Base-by-base conservation (phyloP, 768 basidiomycete species). In the Kwoniella newhampshirensis region DNA sequence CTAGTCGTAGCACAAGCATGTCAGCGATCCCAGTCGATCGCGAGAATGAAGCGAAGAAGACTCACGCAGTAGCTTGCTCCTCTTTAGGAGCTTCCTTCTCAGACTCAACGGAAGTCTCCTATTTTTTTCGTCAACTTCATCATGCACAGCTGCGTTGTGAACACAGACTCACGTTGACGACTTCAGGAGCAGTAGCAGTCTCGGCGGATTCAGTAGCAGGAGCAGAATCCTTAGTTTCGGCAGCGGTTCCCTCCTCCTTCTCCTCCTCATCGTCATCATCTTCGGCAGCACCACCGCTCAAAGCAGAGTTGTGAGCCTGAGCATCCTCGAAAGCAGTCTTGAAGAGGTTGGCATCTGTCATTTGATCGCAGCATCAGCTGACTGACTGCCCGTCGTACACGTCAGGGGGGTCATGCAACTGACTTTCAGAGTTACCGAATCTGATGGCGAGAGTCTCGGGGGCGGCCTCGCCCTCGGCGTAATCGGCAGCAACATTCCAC, bases 361-460 rank as follows among this genome's bases (percentile, higher is more conserved):
- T 13, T 4, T 2, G 5, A 37, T 26, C 23, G 32, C 6, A 6
- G 3, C 15, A 39, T 45, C 48, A 52, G 55, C 49, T 45, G 11
- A 1, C 32, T 6, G 6, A 13, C 13, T 6, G 32, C 32, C 7
- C 32, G 32, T n/a, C n/a, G n/a, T n/a, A n/a, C n/a, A n/a, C n/a
- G n/a, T n/a, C n/a, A n/a, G n/a, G n/a, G n/a, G 17, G 39, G 39
- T n/a, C n/a, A n/a, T n/a, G n/a, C 43, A 4, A 74, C 91, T 78
- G 66, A 94, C 93, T 91, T 17, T 98, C 93, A 54, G 90, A 80
- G 79, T 96, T 99, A 63, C 91, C 94, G 70, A 99, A 98, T 54
- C 96, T 89, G 75, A 99, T 96, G 48, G 96, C 96, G 60, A 99
- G 86, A 23, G 96, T 99, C 80, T 98, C 96, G 20, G 92, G 77